Conservation (phyloP, 305 asterid genomes). For the Striga hermonthica region DNA sequence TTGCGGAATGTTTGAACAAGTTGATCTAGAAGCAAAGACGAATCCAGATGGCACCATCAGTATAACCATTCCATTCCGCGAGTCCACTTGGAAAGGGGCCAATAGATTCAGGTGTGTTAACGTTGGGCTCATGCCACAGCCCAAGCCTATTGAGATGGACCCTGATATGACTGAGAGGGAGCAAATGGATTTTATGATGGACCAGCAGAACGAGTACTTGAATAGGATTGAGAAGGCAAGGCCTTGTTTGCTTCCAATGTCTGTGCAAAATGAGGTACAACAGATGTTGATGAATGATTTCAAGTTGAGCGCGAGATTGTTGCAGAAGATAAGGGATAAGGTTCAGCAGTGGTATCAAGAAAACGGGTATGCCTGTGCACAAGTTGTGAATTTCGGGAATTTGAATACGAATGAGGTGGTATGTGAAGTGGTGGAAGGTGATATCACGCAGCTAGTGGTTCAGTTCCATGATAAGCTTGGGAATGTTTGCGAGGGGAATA, state of each 20-base stretch:
- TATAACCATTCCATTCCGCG: constrained; percentile 64
- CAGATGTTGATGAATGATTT: constrained; percentile 66
- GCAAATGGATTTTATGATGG: constrained; percentile 53
- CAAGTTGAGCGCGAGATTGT: constrained; percentile 75
- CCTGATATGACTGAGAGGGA: constrained; percentile 93
- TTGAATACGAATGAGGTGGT: constrained; percentile 86
- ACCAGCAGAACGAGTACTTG: constrained; percentile 72
- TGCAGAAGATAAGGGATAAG: constrained; percentile 89
- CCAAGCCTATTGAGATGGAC: constrained; percentile 88
- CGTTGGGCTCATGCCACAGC: constrained; percentile 79
- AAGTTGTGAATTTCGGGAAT: constrained; percentile 92
- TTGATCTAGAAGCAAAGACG: constrained; percentile 74
- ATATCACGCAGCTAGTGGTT: constrained; percentile 75
- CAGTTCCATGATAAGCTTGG: constrained; percentile 98
- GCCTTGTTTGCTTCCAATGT: constrained; percentile 76
- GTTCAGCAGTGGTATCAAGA: constrained; percentile 98
- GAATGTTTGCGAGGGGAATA: constrained; percentile 87
- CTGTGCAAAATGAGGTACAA: constrained; percentile 67
- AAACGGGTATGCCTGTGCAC: constrained; percentile 88
- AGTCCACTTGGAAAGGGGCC: constrained; percentile 84
- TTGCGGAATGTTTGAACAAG: constrained; percentile 90
- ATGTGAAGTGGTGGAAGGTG: constrained; percentile 99
- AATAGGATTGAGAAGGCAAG: constrained; percentile 73
- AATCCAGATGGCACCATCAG: constrained; percentile 83
- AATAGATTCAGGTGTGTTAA: constrained; percentile 80